Evolutionary conservation across 106 monocot genomes (phyloP).

Genomic region (Dioscorea alata): DNA sequence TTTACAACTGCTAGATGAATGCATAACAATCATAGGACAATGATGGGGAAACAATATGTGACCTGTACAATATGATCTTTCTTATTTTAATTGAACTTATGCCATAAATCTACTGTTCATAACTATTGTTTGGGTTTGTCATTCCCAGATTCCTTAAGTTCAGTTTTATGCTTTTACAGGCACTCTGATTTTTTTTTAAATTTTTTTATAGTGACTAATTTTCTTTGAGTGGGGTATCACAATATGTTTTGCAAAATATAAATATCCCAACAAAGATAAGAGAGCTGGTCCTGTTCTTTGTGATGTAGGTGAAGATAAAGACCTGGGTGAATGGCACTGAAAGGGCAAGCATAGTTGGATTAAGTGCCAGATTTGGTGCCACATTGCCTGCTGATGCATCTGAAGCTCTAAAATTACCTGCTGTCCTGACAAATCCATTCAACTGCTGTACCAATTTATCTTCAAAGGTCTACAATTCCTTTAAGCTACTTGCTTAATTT

Average conservation of each 20-base stretch:
- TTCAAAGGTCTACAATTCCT: constrained; percentile 36
- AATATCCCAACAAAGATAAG: background rate
- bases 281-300: background rate
- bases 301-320: constrained; percentile 62
- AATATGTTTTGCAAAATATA: background rate
- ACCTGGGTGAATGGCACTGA: constrained; percentile 82
- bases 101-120: background rate
- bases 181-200: too few species aligned
- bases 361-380: constrained; percentile 87
- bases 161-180: too few species aligned
- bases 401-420: constrained; percentile 51
- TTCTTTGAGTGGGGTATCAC: background rate
- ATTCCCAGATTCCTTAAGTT: background rate
- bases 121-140: background rate
- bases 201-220: background rate
- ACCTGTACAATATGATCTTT: background rate
- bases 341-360: constrained; percentile 47
- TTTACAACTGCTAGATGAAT: too few species aligned
- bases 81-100: background rate
- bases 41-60: background rate
- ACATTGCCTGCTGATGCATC: constrained; percentile 44
- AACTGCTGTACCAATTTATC: constrained; percentile 69
- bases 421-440: constrained; percentile 72
- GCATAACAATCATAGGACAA: too few species aligned
- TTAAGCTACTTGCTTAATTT: too few species aligned